Evolutionary conservation across 164 flowering plant species (phyloP).

Genomic region (Pachysandra terminalis): DNA sequence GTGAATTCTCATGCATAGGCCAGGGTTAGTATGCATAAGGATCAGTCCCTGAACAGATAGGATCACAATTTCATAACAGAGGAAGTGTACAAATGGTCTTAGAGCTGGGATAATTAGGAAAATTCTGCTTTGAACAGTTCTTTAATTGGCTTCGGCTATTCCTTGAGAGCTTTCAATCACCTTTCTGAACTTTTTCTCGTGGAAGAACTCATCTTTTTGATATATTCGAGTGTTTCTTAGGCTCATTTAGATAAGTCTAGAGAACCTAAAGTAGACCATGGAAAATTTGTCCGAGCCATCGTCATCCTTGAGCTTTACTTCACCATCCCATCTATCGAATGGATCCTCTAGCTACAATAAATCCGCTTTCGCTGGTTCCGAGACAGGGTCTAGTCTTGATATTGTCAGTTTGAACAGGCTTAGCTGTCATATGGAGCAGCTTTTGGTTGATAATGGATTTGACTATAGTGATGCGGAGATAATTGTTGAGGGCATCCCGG

Average conservation of each 20-base stretch:
- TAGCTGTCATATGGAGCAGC: constrained; percentile 50
- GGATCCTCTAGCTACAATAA: constrained; percentile 29
- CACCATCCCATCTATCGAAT: constrained; percentile 56
- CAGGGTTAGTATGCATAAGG: too few species aligned
- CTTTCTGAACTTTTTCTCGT: too few species aligned
- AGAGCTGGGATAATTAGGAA: too few species aligned
- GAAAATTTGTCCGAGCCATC: constrained; percentile 36
- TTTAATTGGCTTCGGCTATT: too few species aligned
- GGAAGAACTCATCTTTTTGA: neutral
- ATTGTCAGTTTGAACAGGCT: constrained; percentile 52
- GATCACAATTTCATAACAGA: too few species aligned
- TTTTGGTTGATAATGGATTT: constrained; percentile 33
- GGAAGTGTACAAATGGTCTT: too few species aligned
- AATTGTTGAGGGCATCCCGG: constrained; percentile 45
- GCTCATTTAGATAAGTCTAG: too few species aligned
- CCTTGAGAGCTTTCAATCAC: too few species aligned
- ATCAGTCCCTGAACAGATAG: too few species aligned
- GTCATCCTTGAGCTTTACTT: constrained; percentile 55
- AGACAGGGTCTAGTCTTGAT: constrained; percentile 35
- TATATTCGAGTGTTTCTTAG: too few species aligned
- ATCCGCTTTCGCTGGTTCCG: constrained; percentile 22
- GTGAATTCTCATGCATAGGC: too few species aligned
- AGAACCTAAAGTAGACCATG: constrained; percentile 12
- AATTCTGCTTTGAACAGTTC: too few species aligned
- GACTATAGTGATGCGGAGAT: constrained; percentile 59